Evolutionary conservation across 2,329 filamentous ascomycete genomes (phyloP).

Genomic region (Thielaviopsis cerberus): DNA sequence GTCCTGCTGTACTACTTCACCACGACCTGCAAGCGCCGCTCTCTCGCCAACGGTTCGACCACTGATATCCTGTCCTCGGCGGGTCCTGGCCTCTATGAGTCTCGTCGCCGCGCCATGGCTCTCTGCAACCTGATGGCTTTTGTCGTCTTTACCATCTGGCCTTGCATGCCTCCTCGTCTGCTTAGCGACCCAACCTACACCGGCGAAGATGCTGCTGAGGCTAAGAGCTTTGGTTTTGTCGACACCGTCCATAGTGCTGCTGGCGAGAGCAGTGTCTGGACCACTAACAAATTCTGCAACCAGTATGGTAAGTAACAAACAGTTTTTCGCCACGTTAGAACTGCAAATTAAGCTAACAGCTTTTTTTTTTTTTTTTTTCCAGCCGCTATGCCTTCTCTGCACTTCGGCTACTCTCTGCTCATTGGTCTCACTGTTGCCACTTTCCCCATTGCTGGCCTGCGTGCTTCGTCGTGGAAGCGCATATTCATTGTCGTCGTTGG

Average conservation of each 20-base stretch:
- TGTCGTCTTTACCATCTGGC: slow-evolving; percentile 41
- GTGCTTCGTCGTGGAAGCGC: slow-evolving; percentile 33
- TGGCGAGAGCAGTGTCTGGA: slow-evolving; percentile 48
- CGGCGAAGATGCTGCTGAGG: slow-evolving; percentile 36
- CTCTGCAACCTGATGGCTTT: slow-evolving; percentile 44
- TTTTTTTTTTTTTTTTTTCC: slow-evolving; percentile 10
- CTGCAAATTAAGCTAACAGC: neutral
- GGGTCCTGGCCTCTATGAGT: slow-evolving; percentile 33
- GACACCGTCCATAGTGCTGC: slow-evolving; percentile 36
- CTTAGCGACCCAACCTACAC: slow-evolving; percentile 36
- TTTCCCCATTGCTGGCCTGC: slow-evolving; percentile 39
- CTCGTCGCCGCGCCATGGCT: slow-evolving; percentile 39
- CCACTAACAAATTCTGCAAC: slow-evolving; percentile 54
- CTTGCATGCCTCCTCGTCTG: slow-evolving; percentile 44
- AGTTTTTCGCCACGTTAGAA: neutral
- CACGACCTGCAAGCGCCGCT: slow-evolving; percentile 36
- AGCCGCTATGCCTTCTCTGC: slow-evolving; percentile 58
- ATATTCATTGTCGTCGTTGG: slow-evolving; percentile 28
- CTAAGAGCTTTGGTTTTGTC: slow-evolving; percentile 41
- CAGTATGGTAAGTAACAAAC: slow-evolving; percentile 42
- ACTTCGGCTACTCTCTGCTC: slow-evolving; percentile 58
- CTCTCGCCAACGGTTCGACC: slow-evolving; percentile 13
- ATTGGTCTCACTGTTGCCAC: slow-evolving; percentile 51
- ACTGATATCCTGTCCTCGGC: slow-evolving; percentile 18
- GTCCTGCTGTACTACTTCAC: slow-evolving; percentile 51